Evolutionary conservation across 176 grass and related monocot species (phyloP).

Genomic region (Cenchrus fungigraminus): DNA sequence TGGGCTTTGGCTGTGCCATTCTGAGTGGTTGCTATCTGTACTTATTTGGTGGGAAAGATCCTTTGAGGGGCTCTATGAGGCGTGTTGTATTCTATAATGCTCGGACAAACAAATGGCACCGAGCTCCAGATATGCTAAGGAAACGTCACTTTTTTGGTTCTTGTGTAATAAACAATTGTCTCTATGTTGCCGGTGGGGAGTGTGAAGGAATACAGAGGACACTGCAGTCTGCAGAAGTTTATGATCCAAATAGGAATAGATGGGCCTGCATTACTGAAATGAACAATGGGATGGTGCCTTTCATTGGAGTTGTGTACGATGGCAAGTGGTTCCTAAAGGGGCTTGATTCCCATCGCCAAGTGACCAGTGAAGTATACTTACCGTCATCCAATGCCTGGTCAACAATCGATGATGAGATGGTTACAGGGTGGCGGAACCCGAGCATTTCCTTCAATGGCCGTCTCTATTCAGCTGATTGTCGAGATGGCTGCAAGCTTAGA

Average conservation of each 20-base stretch:
- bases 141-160: constrained; percentile 87
- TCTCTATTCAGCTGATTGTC: constrained; percentile 75
- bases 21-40: constrained; percentile 85
- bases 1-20: constrained; percentile 82
- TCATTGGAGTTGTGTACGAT: constrained; percentile 84
- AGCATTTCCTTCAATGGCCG: constrained; percentile 73
- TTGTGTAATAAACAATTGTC: constrained; percentile 85
- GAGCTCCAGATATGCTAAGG: constrained; percentile 88
- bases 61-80: constrained; percentile 79
- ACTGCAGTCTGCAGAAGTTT: constrained; percentile 76
- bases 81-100: constrained; percentile 90
- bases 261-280: constrained; percentile 80
- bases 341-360: constrained; percentile 67
- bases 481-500: constrained; percentile 82
- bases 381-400: constrained; percentile 65
- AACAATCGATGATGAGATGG: constrained; percentile 66
- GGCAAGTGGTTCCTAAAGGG: constrained; percentile 87
- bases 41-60: constrained; percentile 91
- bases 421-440: constrained; percentile 81
- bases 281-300: constrained; percentile 86
- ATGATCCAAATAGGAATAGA: constrained; percentile 80
- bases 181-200: constrained; percentile 89
- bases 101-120: constrained; percentile 89
- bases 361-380: constrained; percentile 65
- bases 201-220: constrained; percentile 83